Conservation (phyloP, 2,329 filamentous ascomycete genomes). For the Nectriaceae sp. region DNA sequence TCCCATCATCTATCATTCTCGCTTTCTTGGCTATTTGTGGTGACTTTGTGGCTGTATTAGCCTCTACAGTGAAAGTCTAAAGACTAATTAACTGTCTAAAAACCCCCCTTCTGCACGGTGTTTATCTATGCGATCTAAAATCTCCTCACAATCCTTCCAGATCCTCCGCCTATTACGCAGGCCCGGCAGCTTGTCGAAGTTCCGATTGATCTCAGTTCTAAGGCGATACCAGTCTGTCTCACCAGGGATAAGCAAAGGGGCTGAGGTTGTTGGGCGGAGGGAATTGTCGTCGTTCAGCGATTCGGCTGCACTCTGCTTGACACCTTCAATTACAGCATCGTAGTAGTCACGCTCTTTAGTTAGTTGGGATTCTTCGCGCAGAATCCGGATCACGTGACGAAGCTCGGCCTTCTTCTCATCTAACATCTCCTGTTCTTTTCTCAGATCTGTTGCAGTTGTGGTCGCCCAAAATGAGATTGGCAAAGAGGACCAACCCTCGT, state of each 20-base stretch:
- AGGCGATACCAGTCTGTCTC: slow-evolving; percentile 9
- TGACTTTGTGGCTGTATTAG: no score
- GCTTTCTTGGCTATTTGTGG: no score
- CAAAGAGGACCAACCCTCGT: slow-evolving; percentile 17
- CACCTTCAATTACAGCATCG: neutral
- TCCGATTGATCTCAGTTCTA: neutral
- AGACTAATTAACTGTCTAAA: neutral
- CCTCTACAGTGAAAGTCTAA: no score
- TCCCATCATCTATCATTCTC: no score
- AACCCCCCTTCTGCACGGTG: slow-evolving; percentile 6
- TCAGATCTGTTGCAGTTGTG: slow-evolving; percentile 5
- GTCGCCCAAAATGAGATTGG: slow-evolving; percentile 19
- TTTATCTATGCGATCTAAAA: slow-evolving; percentile 2
- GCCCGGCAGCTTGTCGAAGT: neutral
- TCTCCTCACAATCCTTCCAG: slow-evolving; percentile 9
- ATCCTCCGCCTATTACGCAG: slow-evolving; percentile 8
- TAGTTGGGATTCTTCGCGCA: neutral
- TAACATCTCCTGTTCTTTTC: neutral
- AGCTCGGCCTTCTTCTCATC: neutral
- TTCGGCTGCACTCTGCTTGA: no score
- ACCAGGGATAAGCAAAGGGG: neutral
- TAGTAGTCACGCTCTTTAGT: neutral
- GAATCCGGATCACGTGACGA: neutral
- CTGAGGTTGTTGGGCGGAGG: neutral
- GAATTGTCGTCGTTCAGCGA: neutral